Base-by-base conservation (phyloP, 2,329 filamentous ascomycete genomes). In the Beauveria brongniartii region DNA sequence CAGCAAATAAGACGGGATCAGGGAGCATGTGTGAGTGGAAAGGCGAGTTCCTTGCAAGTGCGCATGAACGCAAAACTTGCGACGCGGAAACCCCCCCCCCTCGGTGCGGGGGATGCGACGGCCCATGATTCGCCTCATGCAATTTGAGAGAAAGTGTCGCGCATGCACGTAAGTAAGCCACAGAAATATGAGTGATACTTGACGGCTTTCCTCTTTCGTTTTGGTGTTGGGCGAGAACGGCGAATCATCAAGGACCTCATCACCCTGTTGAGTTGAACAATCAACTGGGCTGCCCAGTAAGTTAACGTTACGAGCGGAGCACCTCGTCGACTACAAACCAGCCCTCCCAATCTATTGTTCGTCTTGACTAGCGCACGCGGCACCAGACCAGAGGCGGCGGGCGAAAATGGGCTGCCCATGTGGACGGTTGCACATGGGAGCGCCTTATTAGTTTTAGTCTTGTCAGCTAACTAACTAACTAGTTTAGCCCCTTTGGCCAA, bases 271-370 rank as follows among this genome's bases (percentile, higher is more conserved):
- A 41, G 18, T 18, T 40, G 34, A 12, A 26, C 34, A 34, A 37
- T 44, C 2, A 18, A n/a, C 24, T 37, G 44, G 5, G 26, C n/a
- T 14, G 16, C n/a, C 10, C 22, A 22, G 16, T 18, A 26, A 47
- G 57, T 59, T 59, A 59, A 59, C 57, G 57, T 59, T 59, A 54
- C 57, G 26, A 40, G 57, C 57, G 57, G 57, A 59, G 48, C 50
- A 3, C 3, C 10, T 47, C 9, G 3, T 41, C 10, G 28, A 30
- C 40, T 14, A 16, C 34, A 37, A 26, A 41, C 20, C n/a, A n/a
- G 18, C 46, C 37, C 18, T 51, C 52, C 3, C 47, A 46, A 52
- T 57, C 43, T 37, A 48, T 16, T 22, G 7, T 30, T 28, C 18
- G 24, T 44, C 8, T 30, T 3, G n/a, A 24, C 26, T 47, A 24